Conservation (phyloP, 2,329 filamentous ascomycete genomes). For the Colletotrichum trifolii region DNA sequence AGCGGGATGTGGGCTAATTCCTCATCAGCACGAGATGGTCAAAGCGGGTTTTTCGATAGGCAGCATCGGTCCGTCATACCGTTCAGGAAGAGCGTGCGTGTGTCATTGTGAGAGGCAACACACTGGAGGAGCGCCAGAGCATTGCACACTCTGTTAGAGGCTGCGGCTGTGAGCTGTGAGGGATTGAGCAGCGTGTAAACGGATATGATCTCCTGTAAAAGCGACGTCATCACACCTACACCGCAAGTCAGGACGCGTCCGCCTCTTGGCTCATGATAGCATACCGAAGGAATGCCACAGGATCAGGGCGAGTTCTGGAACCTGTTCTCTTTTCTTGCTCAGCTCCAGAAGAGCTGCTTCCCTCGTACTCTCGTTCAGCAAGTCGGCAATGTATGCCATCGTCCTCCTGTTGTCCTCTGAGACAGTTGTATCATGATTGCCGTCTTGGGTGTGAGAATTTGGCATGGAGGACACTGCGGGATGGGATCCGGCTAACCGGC, state of each 20-base stretch:
- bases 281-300: constrained; percentile 98
- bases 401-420: constrained; percentile 93
- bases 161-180: constrained; percentile 96
- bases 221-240: constrained; percentile 94
- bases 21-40: constrained; percentile 33
- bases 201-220: constrained; percentile 98
- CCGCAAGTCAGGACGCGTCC: constrained; percentile 9
- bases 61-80: constrained; percentile 66
- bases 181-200: constrained; percentile 97
- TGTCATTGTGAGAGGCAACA: constrained; percentile 97
- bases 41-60: constrained; percentile 1
- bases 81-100: constrained; percentile 90
- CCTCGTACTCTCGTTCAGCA: constrained; percentile 86
- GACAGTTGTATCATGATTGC: constrained; percentile 69
- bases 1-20: constrained; percentile 89
- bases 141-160: constrained; percentile 97
- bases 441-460: constrained; percentile 63
- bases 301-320: constrained; percentile 94
- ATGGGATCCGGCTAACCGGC: constrained; percentile 76
- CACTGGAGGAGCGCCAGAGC: constrained; percentile 95
- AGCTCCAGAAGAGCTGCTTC: constrained; percentile 94
- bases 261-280: constrained; percentile 42
- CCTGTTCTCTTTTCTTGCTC: constrained; percentile 98
- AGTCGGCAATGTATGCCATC: constrained; percentile 91
- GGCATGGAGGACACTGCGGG: constrained; percentile 61